These are phyloP conservation scores for Torrubiellomyces zombiae DNA, from an alignment of 2,329 filamentous ascomycete species.

Conservation along the genomic window DNA sequence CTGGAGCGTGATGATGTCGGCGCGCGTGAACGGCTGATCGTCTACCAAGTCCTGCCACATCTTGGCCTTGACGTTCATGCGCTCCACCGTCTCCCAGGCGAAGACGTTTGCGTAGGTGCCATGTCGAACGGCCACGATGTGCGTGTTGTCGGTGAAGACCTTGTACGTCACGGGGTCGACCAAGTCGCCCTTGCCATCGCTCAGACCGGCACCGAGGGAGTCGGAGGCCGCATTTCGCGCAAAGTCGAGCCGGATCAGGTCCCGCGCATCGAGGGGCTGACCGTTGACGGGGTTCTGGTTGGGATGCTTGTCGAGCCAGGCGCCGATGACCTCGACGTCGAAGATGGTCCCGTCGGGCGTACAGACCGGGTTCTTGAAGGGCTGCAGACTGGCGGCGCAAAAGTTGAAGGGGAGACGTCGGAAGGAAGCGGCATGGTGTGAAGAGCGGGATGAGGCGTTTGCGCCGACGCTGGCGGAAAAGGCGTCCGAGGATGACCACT, in stretches of 20 bases:
- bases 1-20: slow-evolving; percentile 90
- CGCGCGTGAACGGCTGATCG: slow-evolving; percentile 70
- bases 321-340: slow-evolving; percentile 82
- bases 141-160: slow-evolving; percentile 93
- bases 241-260: slow-evolving; percentile 83
- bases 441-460: slow-evolving; percentile 39
- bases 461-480: slow-evolving; percentile 68
- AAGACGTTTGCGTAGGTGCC: slow-evolving; percentile 86
- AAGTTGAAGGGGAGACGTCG: slow-evolving; percentile 93
- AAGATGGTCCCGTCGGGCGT: slow-evolving; percentile 78
- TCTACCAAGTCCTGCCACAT: slow-evolving; percentile 85
- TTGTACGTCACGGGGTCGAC: slow-evolving; percentile 97
- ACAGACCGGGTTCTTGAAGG: slow-evolving; percentile 89
- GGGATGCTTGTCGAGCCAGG: slow-evolving; percentile 80
- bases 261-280: slow-evolving; percentile 57
- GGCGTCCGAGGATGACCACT: slow-evolving; percentile 86
- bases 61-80: slow-evolving; percentile 92
- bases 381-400: slow-evolving; percentile 88
- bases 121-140: slow-evolving; percentile 74
- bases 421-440: slow-evolving; percentile 42
- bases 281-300: slow-evolving; percentile 84
- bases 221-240: slow-evolving; percentile 67
- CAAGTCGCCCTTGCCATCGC: slow-evolving; percentile 54
- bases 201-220: slow-evolving; percentile 26
- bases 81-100: slow-evolving; percentile 85